These are phyloP conservation scores for thale cress (Arabidopsis thaliana) DNA, from an alignment of 345 rosid species.

Conservation along the genomic window TAIR10.1 NC_003070.9:26761501-26762000, in stretches of 20 bases:
- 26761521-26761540: background rate
- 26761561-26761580: constrained; percentile 95
- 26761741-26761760: constrained; percentile 28
- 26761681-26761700: background rate
- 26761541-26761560: constrained; percentile 71
- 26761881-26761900: constrained; percentile 52
- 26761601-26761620: constrained; percentile 60
- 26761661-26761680: background rate
- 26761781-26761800: background rate
- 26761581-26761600: constrained; percentile 80
- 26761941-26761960: constrained; percentile 73
- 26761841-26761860: background rate
- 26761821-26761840: background rate
- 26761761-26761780: constrained; percentile 6
- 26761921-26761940: constrained; percentile 45
- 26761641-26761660: constrained; percentile 40
- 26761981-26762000: constrained; percentile 69
- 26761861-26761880: constrained; percentile 47
- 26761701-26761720: background rate
- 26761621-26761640: constrained; percentile 60
- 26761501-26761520: background rate
- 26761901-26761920: constrained; percentile 58
- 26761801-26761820: background rate
- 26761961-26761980: constrained; percentile 89
- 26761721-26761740: background rate